Base-by-base conservation (phyloP, 2,329 filamentous ascomycete species). In the Chaetomiaceae sp. region DNA sequence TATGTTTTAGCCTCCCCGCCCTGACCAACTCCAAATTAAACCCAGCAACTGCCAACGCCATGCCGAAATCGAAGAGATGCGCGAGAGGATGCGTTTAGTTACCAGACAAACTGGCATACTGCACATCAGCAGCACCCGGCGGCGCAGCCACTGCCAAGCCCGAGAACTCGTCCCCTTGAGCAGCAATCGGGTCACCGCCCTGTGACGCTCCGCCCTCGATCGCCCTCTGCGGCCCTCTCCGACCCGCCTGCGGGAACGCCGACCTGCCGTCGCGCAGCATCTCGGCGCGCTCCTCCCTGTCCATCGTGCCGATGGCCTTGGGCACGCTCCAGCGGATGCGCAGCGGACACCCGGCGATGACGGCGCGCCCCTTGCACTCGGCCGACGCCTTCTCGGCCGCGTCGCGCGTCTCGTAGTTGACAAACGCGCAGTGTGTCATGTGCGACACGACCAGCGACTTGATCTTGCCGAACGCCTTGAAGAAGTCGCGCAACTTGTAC, bases 371-470 rank as follows among this genome's bases (percentile, higher is more conserved):
- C 64, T 95, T 85, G 57, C 88, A 91, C 17, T 86, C 80, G 27
- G 81, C 80, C 0, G 93, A 88, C 0, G 94, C 94, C 48, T 78
- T 82, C 68, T 98, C 93, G 0, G 94, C 93, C 1, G 79, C 84
- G 51, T 88, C 81, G 47, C 93, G 79, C 3, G 84, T 87, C 57
- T 89, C 82, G 64, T 88, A 98, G 68, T 98, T 98, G 68, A 98
- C 75, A 62, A 97, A 98, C 1, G 93, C 93, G 65, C 90, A 97
- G 62, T 97, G 93, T 14, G 91, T 91, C 71, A 95, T 89, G 69
- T 98, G 93, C 6, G 90, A 96, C 67, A 93, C 97, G 30, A 98
- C 84, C 14, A 98, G 71, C 20, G 89, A 96, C 59, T 93, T 87
- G 50, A 98, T 83, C 61, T 91, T 88, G 53, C 93, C 93, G 59